Evolutionary conservation across 371 early-diverging fungal genomes (phyloP).

Genomic region (Circinella minor): DNA sequence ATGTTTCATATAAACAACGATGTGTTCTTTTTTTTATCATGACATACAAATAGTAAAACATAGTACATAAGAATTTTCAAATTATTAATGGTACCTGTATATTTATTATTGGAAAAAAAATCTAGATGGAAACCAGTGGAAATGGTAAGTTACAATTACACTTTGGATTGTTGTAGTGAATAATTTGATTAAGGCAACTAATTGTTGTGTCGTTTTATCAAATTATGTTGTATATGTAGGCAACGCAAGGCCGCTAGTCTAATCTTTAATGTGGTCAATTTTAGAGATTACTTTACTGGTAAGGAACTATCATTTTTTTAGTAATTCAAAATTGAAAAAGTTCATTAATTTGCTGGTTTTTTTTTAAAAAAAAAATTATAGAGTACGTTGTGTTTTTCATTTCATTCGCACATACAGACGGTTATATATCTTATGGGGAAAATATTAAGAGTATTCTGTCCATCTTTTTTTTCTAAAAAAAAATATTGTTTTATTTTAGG

Average conservation of each 20-base stretch:
- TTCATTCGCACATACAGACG: not conserved
- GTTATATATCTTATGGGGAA: no score
- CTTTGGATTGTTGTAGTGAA: no score
- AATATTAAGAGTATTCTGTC: no score
- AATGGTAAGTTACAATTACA: constrained; percentile 8
- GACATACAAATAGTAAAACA: no score
- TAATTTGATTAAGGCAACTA: no score
- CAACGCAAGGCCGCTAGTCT: constrained; percentile 66
- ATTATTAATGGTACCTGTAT: not conserved
- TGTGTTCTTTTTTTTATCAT: no score
- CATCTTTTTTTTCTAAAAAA: not conserved
- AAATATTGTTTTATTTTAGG: constrained; percentile 17
- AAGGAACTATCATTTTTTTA: not conserved
- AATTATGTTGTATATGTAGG: not conserved
- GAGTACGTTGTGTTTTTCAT: not conserved
- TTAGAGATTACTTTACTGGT: constrained; percentile 57
- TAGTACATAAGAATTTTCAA: not conserved
- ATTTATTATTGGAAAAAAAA: constrained; percentile 81
- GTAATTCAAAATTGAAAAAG: no score
- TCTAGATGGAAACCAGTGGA: constrained; percentile 68
- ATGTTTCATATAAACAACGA: no score
- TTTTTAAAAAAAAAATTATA: not conserved
- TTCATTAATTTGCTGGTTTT: no score
- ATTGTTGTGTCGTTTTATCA: no score
- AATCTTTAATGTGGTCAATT: constrained; percentile 69